Evolutionary conservation across 2,329 filamentous ascomycete genomes (phyloP).

Genomic region (Aspergillus glaucus): DNA sequence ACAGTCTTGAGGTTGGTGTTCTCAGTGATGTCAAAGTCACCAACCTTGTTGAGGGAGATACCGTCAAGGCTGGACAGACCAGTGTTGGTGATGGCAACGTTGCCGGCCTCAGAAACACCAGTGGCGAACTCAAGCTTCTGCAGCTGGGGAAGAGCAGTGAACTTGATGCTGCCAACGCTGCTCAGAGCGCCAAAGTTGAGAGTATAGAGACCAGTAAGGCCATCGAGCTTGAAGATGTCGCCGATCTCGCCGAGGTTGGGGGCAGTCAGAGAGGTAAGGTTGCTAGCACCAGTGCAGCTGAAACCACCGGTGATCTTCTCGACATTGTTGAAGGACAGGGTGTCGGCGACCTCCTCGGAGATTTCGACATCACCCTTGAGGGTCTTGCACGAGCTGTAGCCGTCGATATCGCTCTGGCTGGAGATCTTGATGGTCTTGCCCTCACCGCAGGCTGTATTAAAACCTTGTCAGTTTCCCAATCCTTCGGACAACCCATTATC

Average conservation of each 20-base stretch:
- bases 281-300: slow-evolving; percentile 47
- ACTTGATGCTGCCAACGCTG: slow-evolving; percentile 61
- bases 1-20: slow-evolving; percentile 73
- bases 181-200: slow-evolving; percentile 62
- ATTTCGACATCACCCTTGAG: slow-evolving; percentile 65
- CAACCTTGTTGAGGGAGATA: slow-evolving; percentile 70
- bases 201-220: slow-evolving; percentile 61
- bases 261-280: slow-evolving; percentile 59
- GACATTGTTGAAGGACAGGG: slow-evolving; percentile 58
- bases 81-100: slow-evolving; percentile 77
- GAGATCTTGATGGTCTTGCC: slow-evolving; percentile 41
- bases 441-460: slow-evolving; percentile 12
- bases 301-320: slow-evolving; percentile 55
- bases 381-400: slow-evolving; percentile 60
- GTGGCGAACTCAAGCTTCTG: slow-evolving; percentile 54
- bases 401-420: slow-evolving; percentile 58
- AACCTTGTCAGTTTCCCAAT: slow-evolving; percentile 4
- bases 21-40: slow-evolving; percentile 78
- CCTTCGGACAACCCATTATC: not conserved
- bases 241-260: slow-evolving; percentile 58
- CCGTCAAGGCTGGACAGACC: slow-evolving; percentile 70
- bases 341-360: slow-evolving; percentile 48
- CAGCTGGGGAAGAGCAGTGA: slow-evolving; percentile 63
- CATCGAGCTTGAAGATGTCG: slow-evolving; percentile 63
- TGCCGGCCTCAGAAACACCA: slow-evolving; percentile 61